These are phyloP conservation scores for Suillus decipiens DNA, from an alignment of 768 basidiomycete species.

Conservation along the genomic window DNA sequence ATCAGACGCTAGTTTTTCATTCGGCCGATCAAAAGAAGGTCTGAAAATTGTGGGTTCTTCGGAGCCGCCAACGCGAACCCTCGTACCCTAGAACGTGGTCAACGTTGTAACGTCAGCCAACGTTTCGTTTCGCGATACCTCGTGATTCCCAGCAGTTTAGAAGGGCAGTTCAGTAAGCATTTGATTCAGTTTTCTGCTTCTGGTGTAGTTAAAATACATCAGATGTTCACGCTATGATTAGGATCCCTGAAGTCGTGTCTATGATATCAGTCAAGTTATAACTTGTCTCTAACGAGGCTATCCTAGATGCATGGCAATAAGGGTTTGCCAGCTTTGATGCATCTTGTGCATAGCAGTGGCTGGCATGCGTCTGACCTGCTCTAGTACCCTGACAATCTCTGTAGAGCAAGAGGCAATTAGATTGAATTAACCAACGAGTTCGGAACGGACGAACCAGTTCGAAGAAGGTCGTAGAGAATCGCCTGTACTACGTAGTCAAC, in stretches of 20 bases:
- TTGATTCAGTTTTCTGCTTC: background rate
- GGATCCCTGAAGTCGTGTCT: background rate
- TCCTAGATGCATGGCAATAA: background rate
- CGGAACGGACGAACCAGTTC: background rate
- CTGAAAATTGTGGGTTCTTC: background rate
- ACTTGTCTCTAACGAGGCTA: background rate
- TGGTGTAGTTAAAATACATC: background rate
- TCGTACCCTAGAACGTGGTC: constrained; percentile 7
- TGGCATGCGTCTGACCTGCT: too few relatives aligned
- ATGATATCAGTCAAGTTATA: background rate
- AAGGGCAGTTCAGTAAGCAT: background rate
- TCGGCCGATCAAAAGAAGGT: constrained; percentile 3
- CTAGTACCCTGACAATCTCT: background rate
- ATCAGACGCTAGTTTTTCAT: constrained; percentile 3
- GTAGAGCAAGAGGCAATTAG: too few relatives aligned
- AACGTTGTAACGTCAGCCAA: background rate
- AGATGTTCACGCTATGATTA: background rate
- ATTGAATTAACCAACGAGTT: background rate
- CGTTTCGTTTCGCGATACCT: background rate
- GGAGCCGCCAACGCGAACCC: background rate
- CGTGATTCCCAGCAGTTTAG: background rate
- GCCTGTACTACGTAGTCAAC: background rate
- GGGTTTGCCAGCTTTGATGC: background rate
- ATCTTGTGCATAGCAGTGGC: background rate
- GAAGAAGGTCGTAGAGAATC: background rate